phyloP scores from a whole-genome alignment of 177 flowering plant genomes.

The Vitis hybrid region DNA sequence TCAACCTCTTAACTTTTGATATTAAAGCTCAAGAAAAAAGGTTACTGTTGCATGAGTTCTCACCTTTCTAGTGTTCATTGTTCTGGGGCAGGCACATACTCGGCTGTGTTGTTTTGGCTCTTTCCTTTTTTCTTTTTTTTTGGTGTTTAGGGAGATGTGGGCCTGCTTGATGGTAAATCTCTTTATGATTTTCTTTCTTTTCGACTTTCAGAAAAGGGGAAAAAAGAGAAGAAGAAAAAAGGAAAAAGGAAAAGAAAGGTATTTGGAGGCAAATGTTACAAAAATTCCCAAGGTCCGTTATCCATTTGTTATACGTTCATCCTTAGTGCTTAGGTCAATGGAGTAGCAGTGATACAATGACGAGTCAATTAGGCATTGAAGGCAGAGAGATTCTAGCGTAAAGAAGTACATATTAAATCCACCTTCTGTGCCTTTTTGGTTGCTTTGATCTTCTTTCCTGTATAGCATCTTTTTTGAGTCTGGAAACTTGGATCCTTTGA shows the following conservation, averaged over 20 bases:
- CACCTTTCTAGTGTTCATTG: no score
- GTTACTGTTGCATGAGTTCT: not conserved
- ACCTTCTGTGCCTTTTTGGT: not conserved
- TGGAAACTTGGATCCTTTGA: not conserved
- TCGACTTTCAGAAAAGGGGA: not conserved
- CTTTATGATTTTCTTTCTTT: not conserved
- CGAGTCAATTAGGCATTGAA: not conserved
- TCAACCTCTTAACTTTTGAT: not conserved
- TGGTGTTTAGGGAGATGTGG: not conserved
- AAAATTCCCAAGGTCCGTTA: not conserved
- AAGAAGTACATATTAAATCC: not conserved
- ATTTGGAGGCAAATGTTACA: not conserved
- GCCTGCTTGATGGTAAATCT: not conserved
- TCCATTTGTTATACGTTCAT: not conserved
- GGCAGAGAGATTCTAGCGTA: not conserved
- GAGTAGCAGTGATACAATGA: not conserved
- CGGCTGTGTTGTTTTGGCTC: not conserved
- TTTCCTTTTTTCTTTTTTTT: not conserved
- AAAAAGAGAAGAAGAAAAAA: no score
- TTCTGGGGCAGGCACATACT: not conserved
- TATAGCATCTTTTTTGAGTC: not conserved
- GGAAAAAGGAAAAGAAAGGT: not conserved
- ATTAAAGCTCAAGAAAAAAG: constrained; percentile 9
- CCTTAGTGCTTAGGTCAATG: not conserved
- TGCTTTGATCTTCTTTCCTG: not conserved